Base-by-base conservation (phyloP, 2,329 filamentous ascomycete genomes). In the Penicillium vulpinum region DNA sequence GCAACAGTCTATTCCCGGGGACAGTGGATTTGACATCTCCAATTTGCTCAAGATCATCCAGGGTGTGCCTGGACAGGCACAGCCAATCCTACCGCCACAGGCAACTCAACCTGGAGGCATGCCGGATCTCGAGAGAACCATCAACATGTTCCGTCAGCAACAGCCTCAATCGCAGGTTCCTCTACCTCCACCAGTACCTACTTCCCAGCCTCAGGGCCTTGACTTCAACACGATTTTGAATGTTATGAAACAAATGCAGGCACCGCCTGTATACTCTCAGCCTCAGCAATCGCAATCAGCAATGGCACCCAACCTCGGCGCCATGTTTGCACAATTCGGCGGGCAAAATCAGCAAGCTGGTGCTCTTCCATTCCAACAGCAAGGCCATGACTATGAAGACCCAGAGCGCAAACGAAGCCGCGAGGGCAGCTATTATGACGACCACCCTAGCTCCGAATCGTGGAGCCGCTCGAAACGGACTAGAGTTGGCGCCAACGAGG, bases 21-120 rank as follows among this genome's bases (percentile, higher is more conserved):
- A 40, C 11, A 57, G 41, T 41, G 62, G 62, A 44, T 68, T 75
- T 28, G 74, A 79, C 58, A 75, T 80, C 22, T 67, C 74, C 13
- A 72, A 71, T 44, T 52, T 80, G 29, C 73, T 79, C 21, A 75
- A 75, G 46, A 68, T 76, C 22, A 71, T 79, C 7, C 75, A 75
- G 46, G 70, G 61, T 46, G 65, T 63, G 35, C 67, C 70, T 40
- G 69, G 70, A 55, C 64, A 68, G 50, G 62, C 69, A 48, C 70
- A 70, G 52, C 62, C 64, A 41, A 67, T 68, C 13, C 68, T 67
- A 2, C 68, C 70, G 15, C 67, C 69, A 16, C 68, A 68, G 49
- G 60, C 67, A 28, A 57, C 63, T 39, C 65, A 62, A 36, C 69
- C 68, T 15, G 56, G 62, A 4, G 64, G 65, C 1, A 59, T 68